phyloP scores from a whole-genome alignment of 805 yeast species.

The Ogataea paraovalis region DNA sequence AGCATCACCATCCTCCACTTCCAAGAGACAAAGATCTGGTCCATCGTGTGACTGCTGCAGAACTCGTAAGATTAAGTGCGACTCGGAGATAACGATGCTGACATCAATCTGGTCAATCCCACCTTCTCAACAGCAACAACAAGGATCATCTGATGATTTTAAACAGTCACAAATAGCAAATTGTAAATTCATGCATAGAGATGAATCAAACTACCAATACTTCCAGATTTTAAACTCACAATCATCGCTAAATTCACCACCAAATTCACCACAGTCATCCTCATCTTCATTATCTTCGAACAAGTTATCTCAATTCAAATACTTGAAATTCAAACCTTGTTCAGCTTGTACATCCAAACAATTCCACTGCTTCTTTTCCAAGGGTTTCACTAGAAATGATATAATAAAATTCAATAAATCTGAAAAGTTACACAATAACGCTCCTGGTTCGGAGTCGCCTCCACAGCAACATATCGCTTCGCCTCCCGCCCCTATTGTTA shows the following conservation, averaged over 20 bases:
- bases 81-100: slow-evolving; percentile 49
- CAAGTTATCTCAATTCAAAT: slow-evolving; percentile 24
- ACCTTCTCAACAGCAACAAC: background rate
- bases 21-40: slow-evolving; percentile 60
- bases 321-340: slow-evolving; percentile 50
- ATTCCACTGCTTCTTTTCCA: slow-evolving; percentile 51
- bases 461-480: background rate
- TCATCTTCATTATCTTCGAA: slow-evolving; percentile 14
- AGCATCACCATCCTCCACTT: slow-evolving; percentile 29
- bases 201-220: slow-evolving; percentile 24
- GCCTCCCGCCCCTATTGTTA: background rate
- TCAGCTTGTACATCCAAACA: slow-evolving; percentile 47
- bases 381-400: slow-evolving; percentile 65
- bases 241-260: slow-evolving; percentile 1
- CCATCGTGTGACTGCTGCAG: slow-evolving; percentile 75
- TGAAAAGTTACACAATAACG: slow-evolving; percentile 18
- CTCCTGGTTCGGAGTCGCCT: background rate
- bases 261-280: background rate
- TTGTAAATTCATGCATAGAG: slow-evolving; percentile 26
- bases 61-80: slow-evolving; percentile 66
- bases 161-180: slow-evolving; percentile 27
- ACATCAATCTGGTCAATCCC: slow-evolving; percentile 16
- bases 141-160: background rate
- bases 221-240: slow-evolving; percentile 24
- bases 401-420: slow-evolving; percentile 37